Percentiles rank a stretch among this genome's conserved stretches.
Evolutionary conservation across 2,329 filamentous ascomycete species (phyloP).

Genomic region (Monosporascus cannonballus): DNA sequence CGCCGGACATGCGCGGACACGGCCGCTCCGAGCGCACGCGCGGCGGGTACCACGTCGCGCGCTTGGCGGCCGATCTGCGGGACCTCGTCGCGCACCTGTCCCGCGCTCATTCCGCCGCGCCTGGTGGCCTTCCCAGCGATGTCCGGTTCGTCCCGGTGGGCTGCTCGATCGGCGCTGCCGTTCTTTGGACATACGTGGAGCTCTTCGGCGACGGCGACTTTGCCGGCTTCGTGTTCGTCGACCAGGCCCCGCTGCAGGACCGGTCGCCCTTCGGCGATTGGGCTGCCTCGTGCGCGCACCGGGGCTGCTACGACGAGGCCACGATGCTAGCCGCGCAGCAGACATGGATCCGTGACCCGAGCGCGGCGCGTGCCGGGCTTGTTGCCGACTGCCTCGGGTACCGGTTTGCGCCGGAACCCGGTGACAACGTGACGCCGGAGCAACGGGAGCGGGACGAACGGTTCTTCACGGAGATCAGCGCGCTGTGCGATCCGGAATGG

Average conservation of each 20-base stretch:
- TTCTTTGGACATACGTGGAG: conserved; percentile 35
- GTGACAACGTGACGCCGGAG: conserved; percentile 18
- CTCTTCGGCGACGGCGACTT: conserved; percentile 29
- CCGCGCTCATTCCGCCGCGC: no score
- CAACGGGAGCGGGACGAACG: conserved; percentile 22
- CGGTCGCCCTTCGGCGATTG: conserved; percentile 25
- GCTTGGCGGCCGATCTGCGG: conserved; percentile 31
- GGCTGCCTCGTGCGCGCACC: conserved; percentile 26
- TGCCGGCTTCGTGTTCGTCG: conserved; percentile 30
- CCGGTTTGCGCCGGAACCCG: conserved; percentile 17
- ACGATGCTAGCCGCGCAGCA: conserved; percentile 38
- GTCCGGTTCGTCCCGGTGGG: conserved; percentile 27
- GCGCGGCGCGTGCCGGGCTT: conserved; percentile 23
- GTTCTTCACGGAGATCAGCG: conserved; percentile 29
- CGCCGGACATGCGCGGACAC: conserved; percentile 34
- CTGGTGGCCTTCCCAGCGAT: no score
- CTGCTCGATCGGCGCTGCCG: conserved; percentile 34
- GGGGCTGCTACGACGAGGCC: conserved; percentile 31
- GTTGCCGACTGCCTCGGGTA: conserved; percentile 32
- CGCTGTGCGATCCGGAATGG: conserved; percentile 30
- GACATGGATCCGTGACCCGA: conserved; percentile 39
- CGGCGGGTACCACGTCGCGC: conserved; percentile 34
- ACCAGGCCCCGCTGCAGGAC: conserved; percentile 36
- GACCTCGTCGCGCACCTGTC: conserved; percentile 23
- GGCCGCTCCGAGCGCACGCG: conserved; percentile 24